These are phyloP conservation scores for Quercus robur DNA, from an alignment of 306 rosid species.

Conservation along the genomic window DNA sequence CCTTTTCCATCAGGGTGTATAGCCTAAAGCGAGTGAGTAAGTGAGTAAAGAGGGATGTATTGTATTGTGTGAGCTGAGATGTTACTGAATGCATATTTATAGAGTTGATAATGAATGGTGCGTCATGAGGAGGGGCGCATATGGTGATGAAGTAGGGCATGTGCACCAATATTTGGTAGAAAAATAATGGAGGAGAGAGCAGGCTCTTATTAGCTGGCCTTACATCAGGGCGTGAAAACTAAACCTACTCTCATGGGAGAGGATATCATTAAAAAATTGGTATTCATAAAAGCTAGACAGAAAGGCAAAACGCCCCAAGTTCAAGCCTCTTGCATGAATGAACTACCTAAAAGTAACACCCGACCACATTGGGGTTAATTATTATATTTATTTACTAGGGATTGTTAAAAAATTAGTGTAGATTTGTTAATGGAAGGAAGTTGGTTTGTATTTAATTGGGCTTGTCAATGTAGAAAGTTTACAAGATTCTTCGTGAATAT, in stretches of 20 bases:
- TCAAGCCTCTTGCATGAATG: background rate
- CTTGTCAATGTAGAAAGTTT: too few relatives aligned
- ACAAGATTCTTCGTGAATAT: too few relatives aligned
- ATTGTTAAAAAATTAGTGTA: too few relatives aligned
- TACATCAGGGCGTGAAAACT: conserved; percentile 28
- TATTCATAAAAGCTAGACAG: background rate
- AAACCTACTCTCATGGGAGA: background rate
- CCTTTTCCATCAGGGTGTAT: conserved; percentile 27
- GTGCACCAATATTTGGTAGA: conserved; percentile 42
- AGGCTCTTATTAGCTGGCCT: conserved; percentile 52
- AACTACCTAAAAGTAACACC: background rate
- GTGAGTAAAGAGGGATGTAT: background rate
- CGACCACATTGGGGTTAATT: background rate
- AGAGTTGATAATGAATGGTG: conserved; percentile 22
- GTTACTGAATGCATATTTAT: conserved; percentile 30
- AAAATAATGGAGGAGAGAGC: conserved; percentile 45
- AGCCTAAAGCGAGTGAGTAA: background rate
- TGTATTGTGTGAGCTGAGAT: conserved; percentile 13
- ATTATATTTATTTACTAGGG: background rate
- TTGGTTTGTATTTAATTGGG: too few relatives aligned
- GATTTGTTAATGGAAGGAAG: too few relatives aligned
- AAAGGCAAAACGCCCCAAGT: background rate
- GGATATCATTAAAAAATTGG: background rate
- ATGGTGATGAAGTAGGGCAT: conserved; percentile 53
- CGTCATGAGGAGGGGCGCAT: conserved; percentile 40